A percentile compares a stretch with the other conserved stretches of the same genome.
Evolutionary conservation across 331 rosid genomes (phyloP).

Genomic region (Prunus yedoensis): DNA sequence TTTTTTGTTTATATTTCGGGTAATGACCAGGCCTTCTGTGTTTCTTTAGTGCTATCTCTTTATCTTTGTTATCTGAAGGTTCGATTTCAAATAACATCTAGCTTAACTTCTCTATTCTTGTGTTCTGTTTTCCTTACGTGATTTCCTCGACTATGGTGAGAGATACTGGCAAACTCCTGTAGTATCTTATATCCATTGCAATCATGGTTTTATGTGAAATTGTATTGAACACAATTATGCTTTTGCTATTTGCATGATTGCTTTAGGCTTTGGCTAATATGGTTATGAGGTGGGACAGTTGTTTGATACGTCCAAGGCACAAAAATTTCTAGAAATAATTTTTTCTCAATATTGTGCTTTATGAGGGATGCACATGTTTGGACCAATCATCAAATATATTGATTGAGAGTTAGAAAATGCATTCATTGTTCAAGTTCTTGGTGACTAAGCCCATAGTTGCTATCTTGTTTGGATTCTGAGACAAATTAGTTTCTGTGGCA

Average conservation of each 20-base stretch:
- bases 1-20: not conserved
- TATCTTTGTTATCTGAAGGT: not conserved
- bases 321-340: not conserved
- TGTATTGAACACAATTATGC: not conserved
- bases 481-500: not conserved
- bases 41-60: not conserved
- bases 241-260: not conserved
- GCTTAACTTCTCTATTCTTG: not conserved
- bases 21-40: not conserved
- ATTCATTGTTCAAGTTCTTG: not conserved
- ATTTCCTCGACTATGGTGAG: no score
- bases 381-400: not conserved
- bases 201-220: not conserved
- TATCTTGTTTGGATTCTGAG: constrained; percentile 1
- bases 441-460: not conserved
- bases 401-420: not conserved
- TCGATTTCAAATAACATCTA: not conserved
- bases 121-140: not conserved
- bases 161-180: not conserved
- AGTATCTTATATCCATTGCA: not conserved
- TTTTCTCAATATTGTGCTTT: constrained; percentile 3
- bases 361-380: not conserved
- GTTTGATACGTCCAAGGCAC: not conserved
- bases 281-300: not conserved
- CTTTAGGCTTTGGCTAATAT: not conserved